Evolutionary conservation across 495 filamentous ascomycete genomes (phyloP).

Genomic region (Corynascus novoguineensis): DNA sequence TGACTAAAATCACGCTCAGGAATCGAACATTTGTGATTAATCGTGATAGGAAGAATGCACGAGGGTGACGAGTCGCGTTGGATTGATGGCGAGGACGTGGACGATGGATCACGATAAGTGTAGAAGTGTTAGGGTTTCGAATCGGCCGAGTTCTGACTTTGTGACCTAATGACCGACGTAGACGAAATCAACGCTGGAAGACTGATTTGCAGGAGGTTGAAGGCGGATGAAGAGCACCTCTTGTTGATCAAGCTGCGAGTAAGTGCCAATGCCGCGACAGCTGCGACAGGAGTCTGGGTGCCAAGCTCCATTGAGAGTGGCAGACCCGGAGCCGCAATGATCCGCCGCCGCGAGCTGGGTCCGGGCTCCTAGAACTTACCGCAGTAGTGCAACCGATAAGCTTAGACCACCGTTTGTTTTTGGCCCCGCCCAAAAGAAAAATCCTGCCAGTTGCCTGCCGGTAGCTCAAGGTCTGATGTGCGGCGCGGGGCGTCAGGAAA

Average conservation of each 20-base stretch:
- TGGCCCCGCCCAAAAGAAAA: background rate
- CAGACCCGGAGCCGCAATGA: conserved; percentile 17
- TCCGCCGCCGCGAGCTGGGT: conserved; percentile 3
- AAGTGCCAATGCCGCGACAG: background rate
- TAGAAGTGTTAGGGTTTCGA: background rate
- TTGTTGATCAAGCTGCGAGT: background rate
- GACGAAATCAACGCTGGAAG: no score
- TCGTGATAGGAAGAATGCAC: background rate
- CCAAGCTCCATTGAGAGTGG: background rate
- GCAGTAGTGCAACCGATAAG: no score
- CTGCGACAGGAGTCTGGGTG: background rate
- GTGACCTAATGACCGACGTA: no score
- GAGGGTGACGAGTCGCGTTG: background rate
- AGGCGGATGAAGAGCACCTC: no score
- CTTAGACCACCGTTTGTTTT: conserved; percentile 32
- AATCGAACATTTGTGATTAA: background rate
- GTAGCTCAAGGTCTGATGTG: background rate
- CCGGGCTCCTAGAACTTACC: background rate
- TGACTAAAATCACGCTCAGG: background rate
- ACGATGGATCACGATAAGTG: background rate
- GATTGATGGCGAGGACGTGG: background rate
- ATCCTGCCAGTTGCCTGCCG: no score
- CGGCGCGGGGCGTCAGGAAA: background rate
- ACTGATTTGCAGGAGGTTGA: no score
- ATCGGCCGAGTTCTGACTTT: background rate